Evolutionary conservation across 164 flowering plant species (phyloP), one percentile per base, ranked within the genome.

Genomic region (Santalum album): DNA sequence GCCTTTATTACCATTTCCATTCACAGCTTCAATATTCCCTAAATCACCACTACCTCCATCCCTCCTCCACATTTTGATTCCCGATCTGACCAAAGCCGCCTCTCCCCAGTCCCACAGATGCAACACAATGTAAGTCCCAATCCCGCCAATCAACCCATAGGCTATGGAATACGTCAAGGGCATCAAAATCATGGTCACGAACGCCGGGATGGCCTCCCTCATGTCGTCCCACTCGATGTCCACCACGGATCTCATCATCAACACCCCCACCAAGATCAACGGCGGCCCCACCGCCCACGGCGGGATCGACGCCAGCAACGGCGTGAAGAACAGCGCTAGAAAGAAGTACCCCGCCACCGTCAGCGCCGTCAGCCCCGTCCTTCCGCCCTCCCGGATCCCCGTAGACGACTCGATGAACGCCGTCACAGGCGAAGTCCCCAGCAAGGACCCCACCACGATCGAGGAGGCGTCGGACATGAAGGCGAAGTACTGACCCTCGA

Each of bases 281-380:
- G 98, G 95, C 55, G 96, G 90, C 16, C 95, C 98, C 53, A 90
- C 95, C 47, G 98, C 98, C 96, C 98, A 90, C 36, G 96, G 63
- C 36, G 98, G 98, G 7, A 87, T 87, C 18, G 95, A 83, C 7
- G 98, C 92, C 65, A 90, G 58, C 51, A 90, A 35, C 32, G 98
- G 98, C 67, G 98, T 87, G 54, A 90, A 73, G 69, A 90, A 87
- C 17, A 90, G 66, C 4, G 96, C 80, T 51, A 82, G 43, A 35
- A 80, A 66, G 55, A 90, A 90, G 27, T 80, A 87, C 25, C 63
- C 78, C 1, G 83, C 86, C 47, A 70, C 92, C 14, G 95, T 82
- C 26, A 87, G 16, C 48, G 96, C 95, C 58, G 98, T 90, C 29
- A 90, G 27, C 12, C 98, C 98, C 40, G 98, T 90, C 60, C 96